A percentile compares a stretch with the other conserved stretches of the same genome.
phyloP scores from a whole-genome alignment of 169 alveolate genomes.

The Miamiensis avidus region DNA sequence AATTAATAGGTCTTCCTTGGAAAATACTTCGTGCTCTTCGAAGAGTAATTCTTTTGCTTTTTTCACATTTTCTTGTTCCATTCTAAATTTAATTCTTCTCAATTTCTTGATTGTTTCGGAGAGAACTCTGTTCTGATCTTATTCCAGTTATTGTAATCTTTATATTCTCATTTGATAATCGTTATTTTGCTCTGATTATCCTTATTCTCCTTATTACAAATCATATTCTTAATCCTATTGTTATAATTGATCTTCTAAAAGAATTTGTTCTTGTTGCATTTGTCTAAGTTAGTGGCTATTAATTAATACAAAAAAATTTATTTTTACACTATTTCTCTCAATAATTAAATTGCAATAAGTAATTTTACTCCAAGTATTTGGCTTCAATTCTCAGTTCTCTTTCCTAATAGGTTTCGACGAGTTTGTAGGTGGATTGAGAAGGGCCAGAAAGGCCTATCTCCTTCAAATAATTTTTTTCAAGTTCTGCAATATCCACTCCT shows the following conservation, averaged over 20 bases:
- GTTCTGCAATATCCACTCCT: neutral
- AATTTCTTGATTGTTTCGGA: conserved; percentile 8
- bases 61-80: conserved; percentile 9
- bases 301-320: too few species aligned
- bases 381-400: conserved; percentile 21
- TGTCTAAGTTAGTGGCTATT: too few species aligned
- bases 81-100: conserved; percentile 20
- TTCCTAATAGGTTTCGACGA: conserved; percentile 29
- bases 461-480: neutral
- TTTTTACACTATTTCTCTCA: too few species aligned
- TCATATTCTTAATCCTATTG: too few species aligned
- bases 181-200: neutral
- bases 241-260: too few species aligned
- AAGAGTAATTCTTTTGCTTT: conserved; percentile 14
- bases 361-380: conserved; percentile 3
- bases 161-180: too few species aligned
- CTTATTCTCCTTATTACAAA: neutral
- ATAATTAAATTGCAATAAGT: too few species aligned
- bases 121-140: neutral
- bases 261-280: too few species aligned
- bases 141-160: neutral
- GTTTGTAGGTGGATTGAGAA: conserved; percentile 12
- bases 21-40: conserved; percentile 31
- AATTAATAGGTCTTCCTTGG: neutral
- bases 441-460: conserved; percentile 1